Percentiles rank a stretch among this genome's conserved stretches.
Evolutionary conservation across 768 basidiomycete species (phyloP).

Genomic region (Cystobasidium tubakii): DNA sequence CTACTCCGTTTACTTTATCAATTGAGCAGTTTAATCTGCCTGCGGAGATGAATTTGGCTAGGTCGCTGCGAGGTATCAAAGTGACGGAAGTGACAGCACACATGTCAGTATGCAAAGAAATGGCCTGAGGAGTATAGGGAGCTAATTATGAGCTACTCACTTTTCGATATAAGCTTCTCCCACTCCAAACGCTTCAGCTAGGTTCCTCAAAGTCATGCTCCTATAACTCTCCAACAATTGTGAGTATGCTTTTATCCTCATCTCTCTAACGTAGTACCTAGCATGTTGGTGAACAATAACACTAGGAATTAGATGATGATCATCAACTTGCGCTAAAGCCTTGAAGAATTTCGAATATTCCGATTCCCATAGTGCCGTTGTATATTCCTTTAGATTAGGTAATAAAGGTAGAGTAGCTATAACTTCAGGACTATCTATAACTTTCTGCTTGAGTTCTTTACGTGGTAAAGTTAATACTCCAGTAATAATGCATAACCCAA

Average conservation of each 20-base stretch:
- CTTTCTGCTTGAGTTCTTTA: constrained; percentile 87
- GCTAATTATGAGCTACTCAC: too few relatives aligned
- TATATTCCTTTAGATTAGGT: constrained; percentile 72
- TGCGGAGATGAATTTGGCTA: constrained; percentile 83
- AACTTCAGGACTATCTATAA: constrained; percentile 81
- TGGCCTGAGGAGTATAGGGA: background rate
- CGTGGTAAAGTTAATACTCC: constrained; percentile 68
- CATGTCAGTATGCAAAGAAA: too few relatives aligned
- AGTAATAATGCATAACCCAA: constrained; percentile 74
- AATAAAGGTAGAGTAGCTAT: constrained; percentile 74
- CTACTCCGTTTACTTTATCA: constrained; percentile 88
- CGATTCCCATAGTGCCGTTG: constrained; percentile 81
- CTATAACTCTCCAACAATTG: constrained; percentile 89
- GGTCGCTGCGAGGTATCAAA: too few relatives aligned
- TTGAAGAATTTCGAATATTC: constrained; percentile 92
- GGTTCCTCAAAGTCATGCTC: constrained; percentile 77
- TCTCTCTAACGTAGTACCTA: constrained; percentile 84
- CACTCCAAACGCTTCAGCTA: constrained; percentile 82
- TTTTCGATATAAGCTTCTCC: constrained; percentile 77
- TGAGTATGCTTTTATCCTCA: constrained; percentile 86
- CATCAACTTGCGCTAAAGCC: constrained; percentile 82
- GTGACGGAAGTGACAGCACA: too few relatives aligned
- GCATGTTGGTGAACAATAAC: constrained; percentile 78
- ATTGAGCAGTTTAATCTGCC: constrained; percentile 80
- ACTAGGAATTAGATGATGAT: constrained; percentile 77